Conservation (phyloP, 2,329 filamentous ascomycete genomes). For the Acarospora socialis region DNA sequence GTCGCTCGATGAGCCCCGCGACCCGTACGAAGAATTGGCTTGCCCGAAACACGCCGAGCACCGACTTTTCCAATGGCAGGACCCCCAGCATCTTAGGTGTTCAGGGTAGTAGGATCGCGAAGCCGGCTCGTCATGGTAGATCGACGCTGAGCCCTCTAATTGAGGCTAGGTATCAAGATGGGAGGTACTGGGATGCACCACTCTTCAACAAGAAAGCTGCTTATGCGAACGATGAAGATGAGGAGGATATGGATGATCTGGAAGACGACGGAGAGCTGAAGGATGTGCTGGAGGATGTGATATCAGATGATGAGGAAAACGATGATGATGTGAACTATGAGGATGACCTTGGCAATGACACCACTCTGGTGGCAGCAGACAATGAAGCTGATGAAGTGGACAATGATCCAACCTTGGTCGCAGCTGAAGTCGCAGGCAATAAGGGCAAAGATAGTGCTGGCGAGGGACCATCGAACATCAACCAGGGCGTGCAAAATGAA, state of each 20-base stretch:
- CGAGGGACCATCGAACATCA: not conserved
- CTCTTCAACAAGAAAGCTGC: conserved; percentile 2
- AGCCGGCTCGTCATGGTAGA: not conserved
- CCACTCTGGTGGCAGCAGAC: conserved; percentile 1
- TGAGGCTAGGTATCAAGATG: conserved; percentile 2
- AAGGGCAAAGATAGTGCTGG: not conserved
- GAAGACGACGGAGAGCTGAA: too few relatives aligned
- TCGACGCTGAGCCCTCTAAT: not conserved
- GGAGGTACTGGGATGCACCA: conserved; percentile 7
- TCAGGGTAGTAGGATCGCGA: conserved; percentile 7
- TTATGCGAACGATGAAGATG: not conserved
- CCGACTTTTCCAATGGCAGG: not conserved
- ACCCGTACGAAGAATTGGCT: conserved; percentile 6
- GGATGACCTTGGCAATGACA: conserved; percentile 3
- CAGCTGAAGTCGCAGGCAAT: not conserved
- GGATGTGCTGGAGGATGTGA: too few relatives aligned
- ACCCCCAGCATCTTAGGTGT: conserved; percentile 3
- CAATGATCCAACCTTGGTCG: conserved; percentile 1
- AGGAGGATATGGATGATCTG: too few relatives aligned
- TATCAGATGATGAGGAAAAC: too few relatives aligned
- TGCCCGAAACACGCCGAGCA: conserved; percentile 1
- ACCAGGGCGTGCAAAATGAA: too few relatives aligned
- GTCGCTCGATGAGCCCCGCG: conserved; percentile 3
- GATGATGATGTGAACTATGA: not conserved
- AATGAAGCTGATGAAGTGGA: not conserved